Percentiles rank a stretch among this genome's conserved stretches.
Conservation (phyloP, 208 protist genomes). For the Crithidia thermophila region DNA sequence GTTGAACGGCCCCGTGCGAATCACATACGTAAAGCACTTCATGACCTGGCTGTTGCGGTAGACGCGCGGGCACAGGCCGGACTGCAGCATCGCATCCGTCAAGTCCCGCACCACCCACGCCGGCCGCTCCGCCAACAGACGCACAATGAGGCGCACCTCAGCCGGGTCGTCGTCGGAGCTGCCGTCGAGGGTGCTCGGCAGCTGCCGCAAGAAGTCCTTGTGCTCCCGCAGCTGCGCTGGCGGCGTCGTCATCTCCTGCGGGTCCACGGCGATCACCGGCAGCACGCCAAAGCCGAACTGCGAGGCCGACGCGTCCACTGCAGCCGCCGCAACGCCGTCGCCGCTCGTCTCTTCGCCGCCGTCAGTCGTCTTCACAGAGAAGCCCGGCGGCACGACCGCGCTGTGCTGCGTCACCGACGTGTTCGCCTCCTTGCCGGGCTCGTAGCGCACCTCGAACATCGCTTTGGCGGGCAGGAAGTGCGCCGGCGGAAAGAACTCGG, state of each 20-base stretch:
- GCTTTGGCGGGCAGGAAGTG: slow-evolving; percentile 54
- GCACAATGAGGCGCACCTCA: slow-evolving; percentile 50
- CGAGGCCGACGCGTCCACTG: too few relatives aligned
- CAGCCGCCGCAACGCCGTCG: not conserved
- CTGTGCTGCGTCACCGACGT: slow-evolving; percentile 27
- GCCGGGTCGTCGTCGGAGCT: slow-evolving; percentile 37
- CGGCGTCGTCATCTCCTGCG: slow-evolving; percentile 35
- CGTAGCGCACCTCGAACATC: slow-evolving; percentile 55
- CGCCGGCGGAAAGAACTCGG: slow-evolving; percentile 63
- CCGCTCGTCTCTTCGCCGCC: slow-evolving; percentile 6
- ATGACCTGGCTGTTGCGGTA: slow-evolving; percentile 73
- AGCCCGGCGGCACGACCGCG: not conserved
- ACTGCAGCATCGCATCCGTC: slow-evolving; percentile 55
- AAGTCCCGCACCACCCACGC: slow-evolving; percentile 65
- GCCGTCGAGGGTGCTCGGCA: slow-evolving; percentile 35
- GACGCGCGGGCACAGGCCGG: slow-evolving; percentile 63
- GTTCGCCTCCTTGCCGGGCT: slow-evolving; percentile 47
- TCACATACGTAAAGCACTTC: slow-evolving; percentile 67
- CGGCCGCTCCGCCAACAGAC: slow-evolving; percentile 61
- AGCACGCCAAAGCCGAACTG: slow-evolving; percentile 34
- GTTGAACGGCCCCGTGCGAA: slow-evolving; percentile 78
- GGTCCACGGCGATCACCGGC: slow-evolving; percentile 40
- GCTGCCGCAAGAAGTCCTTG: slow-evolving; percentile 22
- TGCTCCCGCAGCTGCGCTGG: slow-evolving; percentile 42
- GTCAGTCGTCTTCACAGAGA: too few relatives aligned